A percentile compares a stretch with the other conserved stretches of the same genome.
Evolutionary conservation across 208 protist species (phyloP).

Genomic region (Willaertia magna): DNA sequence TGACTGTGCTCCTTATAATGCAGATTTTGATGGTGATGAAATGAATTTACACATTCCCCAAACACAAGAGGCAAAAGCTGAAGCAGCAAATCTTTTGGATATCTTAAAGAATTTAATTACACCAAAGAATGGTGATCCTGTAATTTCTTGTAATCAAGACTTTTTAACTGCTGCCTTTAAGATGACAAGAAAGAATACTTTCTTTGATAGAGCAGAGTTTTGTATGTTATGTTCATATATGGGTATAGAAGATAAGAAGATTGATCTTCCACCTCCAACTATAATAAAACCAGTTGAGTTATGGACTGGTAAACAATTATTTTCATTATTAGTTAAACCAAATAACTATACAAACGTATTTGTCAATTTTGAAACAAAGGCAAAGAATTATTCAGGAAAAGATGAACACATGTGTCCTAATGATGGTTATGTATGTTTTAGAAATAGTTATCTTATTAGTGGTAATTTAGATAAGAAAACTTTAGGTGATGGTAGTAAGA

Average conservation of each 20-base stretch:
- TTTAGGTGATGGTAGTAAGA: slow-evolving; percentile 77
- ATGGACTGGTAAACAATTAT: slow-evolving; percentile 98
- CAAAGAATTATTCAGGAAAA: slow-evolving; percentile 59
- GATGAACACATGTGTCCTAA: slow-evolving; percentile 40
- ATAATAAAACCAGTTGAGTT: slow-evolving; percentile 90
- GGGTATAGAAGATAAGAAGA: slow-evolving; percentile 38
- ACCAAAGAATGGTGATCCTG: slow-evolving; percentile 89
- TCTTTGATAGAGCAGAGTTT: slow-evolving; percentile 82
- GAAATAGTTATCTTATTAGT: slow-evolving; percentile 78
- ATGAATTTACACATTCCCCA: slow-evolving; percentile 99
- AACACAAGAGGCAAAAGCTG: slow-evolving; percentile 94
- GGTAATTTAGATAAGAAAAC: slow-evolving; percentile 93
- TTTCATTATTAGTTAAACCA: slow-evolving; percentile 71
- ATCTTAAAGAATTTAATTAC: slow-evolving; percentile 93
- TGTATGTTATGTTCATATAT: slow-evolving; percentile 69
- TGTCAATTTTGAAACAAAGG: slow-evolving; percentile 76
- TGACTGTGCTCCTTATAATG: slow-evolving; percentile 96
- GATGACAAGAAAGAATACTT: slow-evolving; percentile 83
- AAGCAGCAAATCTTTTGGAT: slow-evolving; percentile 88
- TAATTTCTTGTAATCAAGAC: slow-evolving; percentile 97
- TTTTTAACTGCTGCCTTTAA: slow-evolving; percentile 93
- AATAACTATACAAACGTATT: slow-evolving; percentile 30
- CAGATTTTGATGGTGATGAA: slow-evolving; percentile 99
- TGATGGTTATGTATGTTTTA: slow-evolving; percentile 84
- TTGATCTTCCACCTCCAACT: slow-evolving; percentile 84